Percentiles rank a stretch among this genome's conserved stretches.
Conservation (phyloP, 1,284 basidiomycete genomes). For the Quambalaria eucalypti region DNA sequence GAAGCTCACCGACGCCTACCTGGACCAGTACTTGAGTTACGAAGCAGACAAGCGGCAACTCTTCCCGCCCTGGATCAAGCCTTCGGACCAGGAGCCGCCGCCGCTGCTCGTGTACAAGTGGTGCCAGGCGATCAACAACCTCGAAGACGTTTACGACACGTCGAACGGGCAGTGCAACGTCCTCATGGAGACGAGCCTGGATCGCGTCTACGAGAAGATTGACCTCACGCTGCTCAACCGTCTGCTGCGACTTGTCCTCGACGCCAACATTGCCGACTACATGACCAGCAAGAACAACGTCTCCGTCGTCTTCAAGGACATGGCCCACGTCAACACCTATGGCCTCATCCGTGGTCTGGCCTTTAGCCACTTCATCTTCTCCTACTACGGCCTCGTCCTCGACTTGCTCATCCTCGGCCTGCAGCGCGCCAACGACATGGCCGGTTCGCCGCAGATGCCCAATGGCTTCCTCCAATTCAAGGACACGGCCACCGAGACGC, state of each 20-base stretch:
- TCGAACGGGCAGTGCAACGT: conserved; percentile 44
- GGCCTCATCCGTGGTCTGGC: conserved; percentile 46
- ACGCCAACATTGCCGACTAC: conserved; percentile 46
- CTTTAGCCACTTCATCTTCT: conserved; percentile 46
- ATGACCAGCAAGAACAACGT: conserved; percentile 48
- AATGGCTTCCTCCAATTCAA: conserved; percentile 45
- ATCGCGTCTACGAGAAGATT: conserved; percentile 46
- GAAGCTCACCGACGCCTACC: conserved; percentile 47
- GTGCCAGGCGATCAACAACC: conserved; percentile 47
- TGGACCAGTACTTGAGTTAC: conserved; percentile 45
- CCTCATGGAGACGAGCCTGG: conserved; percentile 46
- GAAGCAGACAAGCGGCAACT: conserved; percentile 47
- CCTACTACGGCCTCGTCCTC: conserved; percentile 46
- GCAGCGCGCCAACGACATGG: conserved; percentile 44
- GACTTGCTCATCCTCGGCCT: conserved; percentile 44
- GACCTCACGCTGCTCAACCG: conserved; percentile 46
- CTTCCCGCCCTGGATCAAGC: conserved; percentile 48
- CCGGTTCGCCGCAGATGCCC: conserved; percentile 43
- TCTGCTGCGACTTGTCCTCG: conserved; percentile 45
- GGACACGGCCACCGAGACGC: conserved; percentile 37
- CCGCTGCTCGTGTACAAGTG: conserved; percentile 47
- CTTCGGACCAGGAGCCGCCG: conserved; percentile 44
- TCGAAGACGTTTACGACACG: conserved; percentile 43
- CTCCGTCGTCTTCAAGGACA: conserved; percentile 46
- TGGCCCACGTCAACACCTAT: conserved; percentile 46